Percentiles rank a stretch among this genome's conserved stretches.
Conservation (phyloP, 169 alveolate species). For the Theileria annulata region DNA sequence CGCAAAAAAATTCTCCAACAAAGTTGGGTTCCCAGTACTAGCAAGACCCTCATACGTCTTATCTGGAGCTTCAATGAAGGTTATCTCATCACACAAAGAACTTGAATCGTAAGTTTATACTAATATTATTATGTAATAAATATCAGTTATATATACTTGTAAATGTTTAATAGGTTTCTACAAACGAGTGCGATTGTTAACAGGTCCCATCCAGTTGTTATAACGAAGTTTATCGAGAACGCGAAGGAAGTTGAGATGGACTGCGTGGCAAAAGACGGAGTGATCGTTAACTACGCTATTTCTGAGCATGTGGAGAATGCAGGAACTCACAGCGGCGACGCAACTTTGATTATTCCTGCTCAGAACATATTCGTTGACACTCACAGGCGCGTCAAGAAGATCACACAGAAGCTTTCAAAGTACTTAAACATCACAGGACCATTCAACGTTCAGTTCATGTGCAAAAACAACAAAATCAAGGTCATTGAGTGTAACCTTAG, state of each 20-base stretch:
- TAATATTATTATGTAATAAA: too few species aligned
- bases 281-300: slow-evolving; percentile 84
- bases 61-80: slow-evolving; percentile 89
- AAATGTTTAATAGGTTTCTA: slow-evolving; percentile 44
- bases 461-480: slow-evolving; percentile 84
- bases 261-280: slow-evolving; percentile 81
- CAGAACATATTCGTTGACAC: slow-evolving; percentile 88
- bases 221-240: slow-evolving; percentile 81
- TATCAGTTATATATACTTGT: too few species aligned
- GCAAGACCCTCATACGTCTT: slow-evolving; percentile 89
- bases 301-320: slow-evolving; percentile 90
- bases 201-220: slow-evolving; percentile 86
- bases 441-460: slow-evolving; percentile 87
- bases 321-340: slow-evolving; percentile 89
- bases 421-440: slow-evolving; percentile 85
- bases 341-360: slow-evolving; percentile 86
- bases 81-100: slow-evolving; percentile 75
- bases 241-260: slow-evolving; percentile 87
- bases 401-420: slow-evolving; percentile 82
- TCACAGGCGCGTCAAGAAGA: slow-evolving; percentile 80
- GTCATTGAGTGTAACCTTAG: slow-evolving; percentile 88
- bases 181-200: slow-evolving; percentile 83
- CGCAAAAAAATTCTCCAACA: slow-evolving; percentile 70
- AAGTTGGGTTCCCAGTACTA: slow-evolving; percentile 84
- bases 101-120: slow-evolving; percentile 59